Evolutionary conservation across 768 basidiomycete genomes (phyloP), one percentile per base, ranked within the genome.

Genomic region (Agaricus blazei): DNA sequence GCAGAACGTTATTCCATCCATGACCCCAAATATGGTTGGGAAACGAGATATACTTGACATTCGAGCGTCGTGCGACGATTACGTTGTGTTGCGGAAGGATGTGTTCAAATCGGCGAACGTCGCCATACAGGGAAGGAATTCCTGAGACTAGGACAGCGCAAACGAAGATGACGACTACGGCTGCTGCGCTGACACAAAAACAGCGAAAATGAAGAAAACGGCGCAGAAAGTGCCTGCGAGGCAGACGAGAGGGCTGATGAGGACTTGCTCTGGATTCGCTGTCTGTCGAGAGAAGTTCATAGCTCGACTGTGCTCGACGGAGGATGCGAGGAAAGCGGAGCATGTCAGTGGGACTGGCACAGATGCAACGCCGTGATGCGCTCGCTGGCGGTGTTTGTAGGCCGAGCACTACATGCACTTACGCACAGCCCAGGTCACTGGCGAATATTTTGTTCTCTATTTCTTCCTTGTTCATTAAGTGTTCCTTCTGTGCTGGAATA

Each of bases 1-100:
- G 81, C 26, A 85, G 68, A 28, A 84, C 65, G 53, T 85, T 85
- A 64, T 84, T 84, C 54, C 84, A 70, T 1, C 84, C 84, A 52
- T 79, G 80, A 0, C 80, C 82, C 81, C 81, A 83, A 4, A 83
- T 52, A 57, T 83, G 81, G 19, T 74, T 74, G 1, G 80, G 76
- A 58, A 83, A 84, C 27, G 75, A 63, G 29, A 85, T 58, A 57
- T 77, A 84, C 58, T 61, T 60, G 31, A 62, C 62, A 59, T 61
- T 41, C 1, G 56, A 59, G 5, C n/a, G 46, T 72, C 52, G 23
- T 24, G 54, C 46, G 27, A 48, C 28, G 12, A 8, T 54, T 8
- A 31, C 3, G 15, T 57, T 52, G 28, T 64, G 65, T 46, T 66
- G 64, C 4, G 62, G 62, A 12, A 65, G 48, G 2, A 42, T 43